phyloP scores from a whole-genome alignment of 169 alveolate genomes.

The Plasmodium vivax region DNA sequence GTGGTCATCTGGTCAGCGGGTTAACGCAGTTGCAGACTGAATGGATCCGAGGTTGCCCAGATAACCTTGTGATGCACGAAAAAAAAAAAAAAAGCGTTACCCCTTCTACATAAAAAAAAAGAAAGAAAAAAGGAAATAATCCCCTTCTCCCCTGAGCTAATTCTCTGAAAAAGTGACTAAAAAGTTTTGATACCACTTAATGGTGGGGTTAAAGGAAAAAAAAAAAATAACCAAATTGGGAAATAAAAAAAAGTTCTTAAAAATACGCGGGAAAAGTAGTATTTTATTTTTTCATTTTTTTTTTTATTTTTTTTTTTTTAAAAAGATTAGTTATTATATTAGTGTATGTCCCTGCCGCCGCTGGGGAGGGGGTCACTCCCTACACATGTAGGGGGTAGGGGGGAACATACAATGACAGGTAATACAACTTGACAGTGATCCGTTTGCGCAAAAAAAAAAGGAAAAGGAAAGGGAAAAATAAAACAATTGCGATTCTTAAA shows the following conservation, averaged over 20 bases:
- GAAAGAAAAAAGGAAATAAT: neutral
- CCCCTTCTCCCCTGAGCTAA: neutral
- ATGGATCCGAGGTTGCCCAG: neutral
- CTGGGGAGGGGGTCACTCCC: neutral
- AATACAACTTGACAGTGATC: neutral
- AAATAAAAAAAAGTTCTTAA: neutral
- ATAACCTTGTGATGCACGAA: neutral
- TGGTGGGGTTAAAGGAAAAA: neutral
- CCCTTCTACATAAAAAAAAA: neutral
- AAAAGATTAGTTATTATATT: neutral
- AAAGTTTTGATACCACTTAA: neutral
- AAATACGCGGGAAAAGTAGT: neutral
- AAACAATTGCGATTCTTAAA: neutral
- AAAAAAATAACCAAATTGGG: neutral
- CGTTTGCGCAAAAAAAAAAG: neutral
- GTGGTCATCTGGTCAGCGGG: neutral
- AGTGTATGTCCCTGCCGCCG: neutral
- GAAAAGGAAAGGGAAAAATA: neutral
- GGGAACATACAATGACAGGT: neutral
- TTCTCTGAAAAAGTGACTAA: neutral
- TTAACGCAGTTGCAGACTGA: neutral
- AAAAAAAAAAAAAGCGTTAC: neutral
- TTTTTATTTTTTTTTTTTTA: too few relatives aligned
- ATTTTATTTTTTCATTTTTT: too few relatives aligned
- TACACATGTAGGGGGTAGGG: neutral